Percentiles rank a stretch among this genome's conserved stretches.
Conservation (phyloP, 331 rosid genomes). For the Prunus yedoensis region DNA sequence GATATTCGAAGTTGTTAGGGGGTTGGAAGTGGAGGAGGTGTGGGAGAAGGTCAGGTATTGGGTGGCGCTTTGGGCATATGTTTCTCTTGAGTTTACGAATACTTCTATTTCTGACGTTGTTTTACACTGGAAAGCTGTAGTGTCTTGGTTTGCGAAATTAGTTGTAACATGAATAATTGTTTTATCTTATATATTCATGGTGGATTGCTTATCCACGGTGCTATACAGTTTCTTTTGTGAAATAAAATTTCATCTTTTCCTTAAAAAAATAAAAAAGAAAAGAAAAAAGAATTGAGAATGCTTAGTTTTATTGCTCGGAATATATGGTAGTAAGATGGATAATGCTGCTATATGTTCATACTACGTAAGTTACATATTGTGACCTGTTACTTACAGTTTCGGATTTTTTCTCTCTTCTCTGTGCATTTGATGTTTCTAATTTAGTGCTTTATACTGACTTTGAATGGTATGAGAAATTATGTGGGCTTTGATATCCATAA, state of each 20-base stretch:
- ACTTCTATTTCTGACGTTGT: background rate
- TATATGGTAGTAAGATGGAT: background rate
- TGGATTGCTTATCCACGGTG: background rate
- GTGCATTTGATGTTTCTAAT: background rate
- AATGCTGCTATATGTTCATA: background rate
- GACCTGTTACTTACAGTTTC: background rate
- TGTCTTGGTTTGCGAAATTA: background rate
- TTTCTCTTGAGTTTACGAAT: background rate
- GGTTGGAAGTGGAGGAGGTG: background rate
- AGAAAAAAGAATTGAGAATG: background rate
- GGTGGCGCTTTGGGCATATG: background rate
- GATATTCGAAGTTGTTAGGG: background rate
- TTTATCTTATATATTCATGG: background rate
- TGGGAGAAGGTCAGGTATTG: background rate
- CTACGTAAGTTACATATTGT: background rate
- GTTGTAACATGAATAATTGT: background rate
- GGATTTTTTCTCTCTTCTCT: background rate
- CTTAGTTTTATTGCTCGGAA: background rate
- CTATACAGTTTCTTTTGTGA: background rate
- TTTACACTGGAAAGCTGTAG: background rate
- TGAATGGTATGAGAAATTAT: conserved; percentile 3
- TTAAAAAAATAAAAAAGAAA: too few species aligned
- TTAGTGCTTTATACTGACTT: background rate
- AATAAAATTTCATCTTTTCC: background rate
- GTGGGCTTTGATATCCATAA: background rate